A percentile compares a stretch with the other conserved stretches of the same genome.
Conservation (phyloP, 805 yeast species). For the Candida xyloterini region DNA sequence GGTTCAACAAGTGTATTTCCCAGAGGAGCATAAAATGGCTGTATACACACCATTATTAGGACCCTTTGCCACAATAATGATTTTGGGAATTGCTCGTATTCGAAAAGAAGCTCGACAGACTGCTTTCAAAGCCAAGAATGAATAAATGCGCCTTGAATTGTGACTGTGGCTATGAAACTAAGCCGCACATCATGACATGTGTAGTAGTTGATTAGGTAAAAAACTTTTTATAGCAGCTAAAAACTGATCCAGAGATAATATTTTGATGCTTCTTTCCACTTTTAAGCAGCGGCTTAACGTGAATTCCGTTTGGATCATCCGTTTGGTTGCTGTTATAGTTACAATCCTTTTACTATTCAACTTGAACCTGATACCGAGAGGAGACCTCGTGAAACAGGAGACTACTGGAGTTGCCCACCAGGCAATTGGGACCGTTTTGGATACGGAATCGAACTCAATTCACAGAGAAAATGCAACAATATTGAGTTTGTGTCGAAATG, state of each 20-base stretch:
- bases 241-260: not conserved
- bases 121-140: not conserved
- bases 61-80: slow-evolving; percentile 68
- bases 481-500: slow-evolving; percentile 67
- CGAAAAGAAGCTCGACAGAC: slow-evolving; percentile 9
- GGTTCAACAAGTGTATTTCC: slow-evolving; percentile 94
- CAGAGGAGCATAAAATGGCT: slow-evolving; percentile 93
- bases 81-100: slow-evolving; percentile 48
- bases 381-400: not conserved
- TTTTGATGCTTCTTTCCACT: slow-evolving; percentile 1
- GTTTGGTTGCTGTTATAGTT: not conserved
- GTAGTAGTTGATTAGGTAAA: not conserved
- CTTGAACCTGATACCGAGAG: not conserved
- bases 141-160: not conserved
- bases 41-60: slow-evolving; percentile 90
- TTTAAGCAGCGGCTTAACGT: slow-evolving; percentile 2
- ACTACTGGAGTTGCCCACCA: not conserved
- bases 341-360: not conserved
- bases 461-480: slow-evolving; percentile 47
- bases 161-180: not conserved
- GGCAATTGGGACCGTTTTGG: not conserved
- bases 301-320: not conserved
- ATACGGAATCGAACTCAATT: not conserved
- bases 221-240: slow-evolving; percentile 2
- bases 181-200: slow-evolving; percentile 1